A percentile compares a stretch with the other conserved stretches of the same genome.
phyloP scores from a whole-genome alignment of 805 yeast genomes.

The Tetrapisispora fleetii region DNA sequence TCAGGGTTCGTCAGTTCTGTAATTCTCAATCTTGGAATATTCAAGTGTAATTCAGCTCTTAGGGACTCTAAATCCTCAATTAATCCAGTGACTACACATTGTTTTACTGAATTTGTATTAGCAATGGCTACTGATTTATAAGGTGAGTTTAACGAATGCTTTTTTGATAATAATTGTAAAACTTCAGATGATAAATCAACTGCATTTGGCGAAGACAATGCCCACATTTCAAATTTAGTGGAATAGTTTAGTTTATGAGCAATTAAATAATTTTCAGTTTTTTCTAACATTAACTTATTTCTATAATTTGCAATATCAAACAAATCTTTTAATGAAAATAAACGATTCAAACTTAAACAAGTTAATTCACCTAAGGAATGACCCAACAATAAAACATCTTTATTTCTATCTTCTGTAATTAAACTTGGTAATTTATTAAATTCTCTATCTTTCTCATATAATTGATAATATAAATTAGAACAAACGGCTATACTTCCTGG shows the following conservation, averaged over 20 bases:
- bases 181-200: slow-evolving; percentile 14
- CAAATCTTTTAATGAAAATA: slow-evolving; percentile 21
- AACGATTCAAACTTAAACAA: slow-evolving; percentile 20
- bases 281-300: slow-evolving; percentile 26
- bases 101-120: slow-evolving; percentile 25
- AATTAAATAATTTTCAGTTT: slow-evolving; percentile 20
- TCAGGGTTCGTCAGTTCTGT: slow-evolving; percentile 25
- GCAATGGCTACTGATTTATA: slow-evolving; percentile 18
- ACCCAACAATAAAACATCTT: slow-evolving; percentile 17
- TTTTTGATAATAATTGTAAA: slow-evolving; percentile 3
- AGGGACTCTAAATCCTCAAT: slow-evolving; percentile 20
- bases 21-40: slow-evolving; percentile 18
- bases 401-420: not conserved
- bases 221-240: slow-evolving; percentile 26
- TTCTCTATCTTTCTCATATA: not conserved
- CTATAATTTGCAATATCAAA: slow-evolving; percentile 27
- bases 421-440: not conserved
- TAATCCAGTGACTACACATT: slow-evolving; percentile 28
- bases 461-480: slow-evolving; percentile 16
- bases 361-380: slow-evolving; percentile 30
- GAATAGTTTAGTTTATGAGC: slow-evolving; percentile 20
- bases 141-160: slow-evolving; percentile 1
- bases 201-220: slow-evolving; percentile 23
- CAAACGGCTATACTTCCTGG: slow-evolving; percentile 28
- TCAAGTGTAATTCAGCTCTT: slow-evolving; percentile 15